Evolutionary conservation across 176 grass and related monocot genomes (phyloP), one percentile per base, ranked within the genome.

Genomic region (Eragrostis nindensis): DNA sequence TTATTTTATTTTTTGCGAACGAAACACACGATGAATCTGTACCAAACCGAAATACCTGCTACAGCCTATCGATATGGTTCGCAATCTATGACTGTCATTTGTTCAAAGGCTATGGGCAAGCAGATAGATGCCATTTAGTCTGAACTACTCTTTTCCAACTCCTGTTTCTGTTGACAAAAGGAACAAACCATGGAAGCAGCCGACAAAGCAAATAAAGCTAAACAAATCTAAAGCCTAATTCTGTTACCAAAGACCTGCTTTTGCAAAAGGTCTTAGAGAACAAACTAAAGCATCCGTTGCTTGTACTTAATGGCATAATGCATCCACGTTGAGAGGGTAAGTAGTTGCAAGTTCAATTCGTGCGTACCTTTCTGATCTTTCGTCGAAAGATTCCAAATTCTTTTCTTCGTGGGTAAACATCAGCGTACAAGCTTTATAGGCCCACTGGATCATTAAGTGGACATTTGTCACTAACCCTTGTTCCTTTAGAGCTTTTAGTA

Each of bases 191-290:
- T 50, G 44, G 54, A 55, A 44, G 14, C 30, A 44, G 22, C 38
- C 47, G 67, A 75, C 25, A 83, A 67, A 26, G 61, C 81, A 24
- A 57, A 32, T 47, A 71, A 78, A 85, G 83, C 74, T 63, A 77
- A 19, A 15, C 1, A 68, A 63, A 54, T 5, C 16, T 10, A 8
- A 25, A 30, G 40, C 24, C 75, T 64, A 54, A 50, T 61, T 19
- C 56, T 62, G 36, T 64, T 32, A 22, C 83, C 43, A 53, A 36
- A 83, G 83, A 79, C 44, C 1, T 64, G 16, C 44, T 78, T 78
- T 85, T 78, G 55, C 2, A 30, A 44, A 54, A 83, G 74, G 44
- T 63, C 30, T 30, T 63, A 71, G 62, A 71, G 55, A 71, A 78
- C 41, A 84, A 85, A 77, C 15, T 71, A 64, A 79, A 71, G 75